A percentile compares a stretch with the other conserved stretches of the same genome.
These are phyloP conservation scores for Auricularia sp. DNA, from an alignment of 768 basidiomycete genomes.

Conservation along the genomic window DNA sequence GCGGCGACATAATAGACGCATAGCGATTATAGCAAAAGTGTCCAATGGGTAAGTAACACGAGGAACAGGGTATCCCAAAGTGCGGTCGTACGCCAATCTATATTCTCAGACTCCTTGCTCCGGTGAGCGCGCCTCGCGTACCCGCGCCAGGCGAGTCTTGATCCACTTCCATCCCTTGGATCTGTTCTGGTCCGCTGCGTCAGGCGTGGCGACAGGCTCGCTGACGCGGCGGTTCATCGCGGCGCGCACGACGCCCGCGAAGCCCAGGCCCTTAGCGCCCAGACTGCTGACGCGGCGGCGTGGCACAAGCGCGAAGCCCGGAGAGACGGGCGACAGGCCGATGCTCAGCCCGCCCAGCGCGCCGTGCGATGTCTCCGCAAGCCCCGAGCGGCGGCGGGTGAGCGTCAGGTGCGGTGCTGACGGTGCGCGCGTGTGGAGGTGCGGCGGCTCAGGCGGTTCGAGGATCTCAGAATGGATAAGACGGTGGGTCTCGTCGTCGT, in stretches of 20 bases:
- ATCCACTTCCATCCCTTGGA: too few species aligned
- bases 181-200: too few species aligned
- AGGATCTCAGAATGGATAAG: not conserved
- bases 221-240: not conserved
- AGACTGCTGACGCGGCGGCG: not conserved
- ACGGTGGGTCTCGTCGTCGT: not conserved
- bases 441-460: not conserved
- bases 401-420: not conserved
- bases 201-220: not conserved
- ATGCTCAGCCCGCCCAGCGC: constrained; percentile 50
- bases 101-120: too few species aligned
- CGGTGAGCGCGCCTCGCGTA: too few species aligned
- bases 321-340: constrained; percentile 63
- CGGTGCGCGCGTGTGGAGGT: not conserved
- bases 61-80: too few species aligned
- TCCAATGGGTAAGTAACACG: too few species aligned
- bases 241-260: not conserved
- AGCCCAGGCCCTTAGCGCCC: not conserved
- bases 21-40: too few species aligned
- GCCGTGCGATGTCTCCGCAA: not conserved
- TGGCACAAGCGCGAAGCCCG: constrained; percentile 65
- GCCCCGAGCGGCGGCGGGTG: not conserved
- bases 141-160: too few species aligned
- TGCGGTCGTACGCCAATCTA: too few species aligned
- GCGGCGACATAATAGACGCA: too few species aligned